These are phyloP conservation scores for Exobasidium cylindrosporum DNA, from an alignment of 1,284 basidiomycete genomes.

Conservation along the genomic window DNA sequence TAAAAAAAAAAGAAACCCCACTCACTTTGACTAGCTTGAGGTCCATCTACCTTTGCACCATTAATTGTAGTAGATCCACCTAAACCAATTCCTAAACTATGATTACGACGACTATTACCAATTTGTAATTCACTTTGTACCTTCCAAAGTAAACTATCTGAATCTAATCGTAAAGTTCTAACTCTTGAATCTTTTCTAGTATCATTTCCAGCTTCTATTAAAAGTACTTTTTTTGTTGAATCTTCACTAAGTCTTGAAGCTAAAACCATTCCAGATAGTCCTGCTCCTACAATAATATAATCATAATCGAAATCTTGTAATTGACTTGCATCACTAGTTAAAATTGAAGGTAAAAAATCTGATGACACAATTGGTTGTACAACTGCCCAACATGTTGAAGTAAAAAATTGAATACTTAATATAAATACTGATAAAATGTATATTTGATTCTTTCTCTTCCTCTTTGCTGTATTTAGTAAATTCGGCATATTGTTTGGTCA, in stretches of 20 bases:
- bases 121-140: conserved; percentile 34
- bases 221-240: conserved; percentile 36
- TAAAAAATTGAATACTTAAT: too few species aligned
- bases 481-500: too few species aligned
- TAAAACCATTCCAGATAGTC: conserved; percentile 48
- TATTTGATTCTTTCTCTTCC: too few species aligned
- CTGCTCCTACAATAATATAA: conserved; percentile 32
- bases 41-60: conserved; percentile 66
- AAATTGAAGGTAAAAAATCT: not conserved
- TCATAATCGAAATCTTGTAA: not conserved
- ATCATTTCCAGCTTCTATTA: conserved; percentile 52
- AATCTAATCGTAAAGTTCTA: conserved; percentile 16
- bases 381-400: too few species aligned
- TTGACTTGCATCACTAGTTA: not conserved
- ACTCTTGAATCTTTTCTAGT: conserved; percentile 26
- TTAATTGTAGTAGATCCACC: conserved; percentile 66
- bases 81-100: conserved; percentile 61
- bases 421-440: too few species aligned
- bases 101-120: conserved; percentile 58
- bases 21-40: conserved; percentile 61
- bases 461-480: too few species aligned
- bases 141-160: conserved; percentile 4
- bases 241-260: conserved; percentile 46
- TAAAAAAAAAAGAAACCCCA: too few species aligned
- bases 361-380: not conserved